These are phyloP conservation scores for Stephania japonica DNA, from an alignment of 164 flowering plant genomes.

Conservation along the genomic window DNA sequence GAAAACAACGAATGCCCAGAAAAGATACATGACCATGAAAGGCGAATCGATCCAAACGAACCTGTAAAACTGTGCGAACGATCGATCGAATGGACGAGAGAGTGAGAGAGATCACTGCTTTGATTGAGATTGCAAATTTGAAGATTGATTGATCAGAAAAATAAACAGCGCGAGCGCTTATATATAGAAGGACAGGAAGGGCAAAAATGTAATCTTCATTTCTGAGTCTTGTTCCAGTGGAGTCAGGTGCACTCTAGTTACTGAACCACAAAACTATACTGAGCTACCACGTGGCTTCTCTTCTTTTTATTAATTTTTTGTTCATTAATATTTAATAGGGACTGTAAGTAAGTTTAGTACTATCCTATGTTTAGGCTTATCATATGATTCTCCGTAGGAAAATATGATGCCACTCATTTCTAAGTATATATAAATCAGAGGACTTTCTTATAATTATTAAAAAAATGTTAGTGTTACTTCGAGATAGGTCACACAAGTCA, in stretches of 20 bases:
- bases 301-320: no score
- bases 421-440: no score
- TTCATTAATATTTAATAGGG: no score
- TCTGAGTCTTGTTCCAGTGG: not conserved
- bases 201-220: not conserved
- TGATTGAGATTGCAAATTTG: no score
- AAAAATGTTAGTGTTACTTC: no score
- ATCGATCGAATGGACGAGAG: not conserved
- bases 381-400: conserved; percentile 25
- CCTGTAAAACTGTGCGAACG: not conserved
- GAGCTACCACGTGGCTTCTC: not conserved
- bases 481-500: no score
- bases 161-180: not conserved
- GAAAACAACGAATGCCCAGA: not conserved
- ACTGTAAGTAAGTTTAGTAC: no score
- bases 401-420: conserved; percentile 7
- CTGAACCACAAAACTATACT: not conserved
- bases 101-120: not conserved
- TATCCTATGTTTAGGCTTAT: no score
- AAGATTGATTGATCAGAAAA: not conserved
- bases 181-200: not conserved
- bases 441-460: no score
- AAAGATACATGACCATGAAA: not conserved
- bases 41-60: not conserved
- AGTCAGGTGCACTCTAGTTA: not conserved